phyloP scores from a whole-genome alignment of 2,329 filamentous ascomycete genomes.

The Penicillium sp. region DNA sequence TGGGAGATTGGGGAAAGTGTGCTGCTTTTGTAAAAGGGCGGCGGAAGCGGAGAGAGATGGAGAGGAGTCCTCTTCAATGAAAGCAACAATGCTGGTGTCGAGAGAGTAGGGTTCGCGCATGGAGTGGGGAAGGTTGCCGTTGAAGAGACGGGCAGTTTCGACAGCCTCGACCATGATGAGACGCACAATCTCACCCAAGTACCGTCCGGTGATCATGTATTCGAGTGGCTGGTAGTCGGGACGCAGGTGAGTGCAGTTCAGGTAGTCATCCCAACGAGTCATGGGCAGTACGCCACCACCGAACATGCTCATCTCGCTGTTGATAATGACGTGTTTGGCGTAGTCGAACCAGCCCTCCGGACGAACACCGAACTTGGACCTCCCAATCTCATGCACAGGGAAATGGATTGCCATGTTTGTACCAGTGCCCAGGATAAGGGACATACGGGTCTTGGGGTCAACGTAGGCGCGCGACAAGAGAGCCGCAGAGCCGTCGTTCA shows the following conservation, averaged over 20 bases:
- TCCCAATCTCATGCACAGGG: slow-evolving; percentile 55
- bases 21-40: slow-evolving; percentile 53
- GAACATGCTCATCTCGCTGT: slow-evolving; percentile 69
- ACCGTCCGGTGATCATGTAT: slow-evolving; percentile 64
- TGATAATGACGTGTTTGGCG: slow-evolving; percentile 64
- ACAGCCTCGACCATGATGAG: slow-evolving; percentile 63
- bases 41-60: slow-evolving; percentile 40
- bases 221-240: slow-evolving; percentile 68
- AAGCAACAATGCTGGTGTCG: slow-evolving; percentile 60
- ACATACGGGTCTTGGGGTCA: slow-evolving; percentile 62
- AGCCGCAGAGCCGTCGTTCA: slow-evolving; percentile 65
- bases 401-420: slow-evolving; percentile 66
- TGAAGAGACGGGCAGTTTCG: slow-evolving; percentile 56
- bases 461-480: slow-evolving; percentile 64
- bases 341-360: slow-evolving; percentile 57
- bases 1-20: slow-evolving; percentile 50
- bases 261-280: slow-evolving; percentile 62
- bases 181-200: slow-evolving; percentile 64
- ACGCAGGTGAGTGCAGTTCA: slow-evolving; percentile 58
- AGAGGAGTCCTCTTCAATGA: slow-evolving; percentile 53
- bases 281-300: slow-evolving; percentile 58
- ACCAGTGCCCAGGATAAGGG: slow-evolving; percentile 65
- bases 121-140: slow-evolving; percentile 57
- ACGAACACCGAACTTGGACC: slow-evolving; percentile 58
- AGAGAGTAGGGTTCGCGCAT: slow-evolving; percentile 60